Evolutionary conservation across 441 rosid genomes (phyloP), one percentile per base, ranked within the genome.

Genomic region (Pelargonium cotyledonis): DNA sequence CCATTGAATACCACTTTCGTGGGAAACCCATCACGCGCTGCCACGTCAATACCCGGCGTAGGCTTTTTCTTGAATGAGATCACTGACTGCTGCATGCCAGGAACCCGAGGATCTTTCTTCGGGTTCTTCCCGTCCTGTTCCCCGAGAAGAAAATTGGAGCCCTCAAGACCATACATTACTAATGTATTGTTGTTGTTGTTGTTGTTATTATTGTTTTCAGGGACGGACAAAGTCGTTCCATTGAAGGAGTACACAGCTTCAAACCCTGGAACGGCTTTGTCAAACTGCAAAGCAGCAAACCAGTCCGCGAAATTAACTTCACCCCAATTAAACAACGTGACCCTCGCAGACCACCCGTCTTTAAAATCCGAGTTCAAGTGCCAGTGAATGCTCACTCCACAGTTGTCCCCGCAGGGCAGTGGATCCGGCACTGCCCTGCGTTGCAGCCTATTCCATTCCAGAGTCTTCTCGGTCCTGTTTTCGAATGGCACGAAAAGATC

Each of bases 281-380:
- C 81, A 71, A 85, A 70, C 47, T 80, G 80, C 31, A 79, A 80
- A 0, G 86, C 84, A 0, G 75, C 40, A 19, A 79, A 85, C 89
- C 89, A 85, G 18, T 82, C 73, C 0, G 76, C 76, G 11, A 81
- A 80, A 29, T 69, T 73, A 12, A 76, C 67, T 9, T 76, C 82
- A 21, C 77, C 89, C 89, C 89, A 83, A 47, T 85, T 85, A 51
- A 85, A 85, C 43, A 85, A 62, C 9, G 83, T 85, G 69, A 85
- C 70, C 77, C 87, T 80, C 19, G 73, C 84, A 0, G 79, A 81
- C 89, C 89, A 85, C 4, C 87, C 89, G 0, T 63, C 77, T 71
- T 58, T 71, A 38, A 74, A 80, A 67, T 85, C 87, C 0, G 87
- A 72, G 2, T 75, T 66, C 29, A 85, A 15, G 71, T 85, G 86